A percentile compares a stretch with the other conserved stretches of the same genome.
phyloP scores from a whole-genome alignment of 257 asterid species.

The Nicotiana tomentosiformis region DNA sequence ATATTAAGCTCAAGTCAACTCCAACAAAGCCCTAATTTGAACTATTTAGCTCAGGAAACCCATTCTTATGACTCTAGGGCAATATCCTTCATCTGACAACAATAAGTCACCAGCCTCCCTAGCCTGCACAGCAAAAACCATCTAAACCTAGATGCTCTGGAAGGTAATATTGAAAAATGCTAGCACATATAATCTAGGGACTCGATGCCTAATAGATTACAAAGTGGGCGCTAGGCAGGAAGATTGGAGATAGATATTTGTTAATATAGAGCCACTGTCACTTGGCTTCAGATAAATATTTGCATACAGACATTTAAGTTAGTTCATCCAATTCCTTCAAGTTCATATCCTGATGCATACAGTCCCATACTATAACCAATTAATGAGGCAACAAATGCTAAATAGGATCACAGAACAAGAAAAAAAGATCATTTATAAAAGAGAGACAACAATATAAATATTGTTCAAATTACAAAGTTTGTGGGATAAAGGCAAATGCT shows the following conservation, averaged over 20 bases:
- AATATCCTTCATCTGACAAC: conserved; percentile 10
- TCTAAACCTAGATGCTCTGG: conserved; percentile 11
- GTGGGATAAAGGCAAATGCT: not conserved
- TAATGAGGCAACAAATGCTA: not conserved
- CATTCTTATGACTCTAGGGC: conserved; percentile 10
- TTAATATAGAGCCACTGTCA: not conserved
- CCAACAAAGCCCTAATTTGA: conserved; percentile 7
- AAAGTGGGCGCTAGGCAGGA: not conserved
- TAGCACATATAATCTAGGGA: conserved; percentile 1
- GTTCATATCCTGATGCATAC: not conserved
- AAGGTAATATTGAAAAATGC: not conserved
- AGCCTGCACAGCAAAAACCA: conserved; percentile 10
- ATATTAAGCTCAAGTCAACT: conserved; percentile 5
- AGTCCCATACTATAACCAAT: not conserved
- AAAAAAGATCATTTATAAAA: not conserved
- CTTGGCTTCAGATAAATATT: not conserved
- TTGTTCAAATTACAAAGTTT: not conserved
- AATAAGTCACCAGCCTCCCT: conserved; percentile 6
- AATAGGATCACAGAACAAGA: not conserved
- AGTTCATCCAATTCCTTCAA: conserved; percentile 2
- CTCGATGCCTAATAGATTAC: not conserved
- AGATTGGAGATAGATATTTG: not conserved
- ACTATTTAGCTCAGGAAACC: conserved; percentile 6
- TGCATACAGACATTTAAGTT: not conserved
- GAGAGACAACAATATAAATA: not conserved